Conservation (phyloP, 192 early-diverging fungal genomes). For the Umbelopsis vinacea region DNA sequence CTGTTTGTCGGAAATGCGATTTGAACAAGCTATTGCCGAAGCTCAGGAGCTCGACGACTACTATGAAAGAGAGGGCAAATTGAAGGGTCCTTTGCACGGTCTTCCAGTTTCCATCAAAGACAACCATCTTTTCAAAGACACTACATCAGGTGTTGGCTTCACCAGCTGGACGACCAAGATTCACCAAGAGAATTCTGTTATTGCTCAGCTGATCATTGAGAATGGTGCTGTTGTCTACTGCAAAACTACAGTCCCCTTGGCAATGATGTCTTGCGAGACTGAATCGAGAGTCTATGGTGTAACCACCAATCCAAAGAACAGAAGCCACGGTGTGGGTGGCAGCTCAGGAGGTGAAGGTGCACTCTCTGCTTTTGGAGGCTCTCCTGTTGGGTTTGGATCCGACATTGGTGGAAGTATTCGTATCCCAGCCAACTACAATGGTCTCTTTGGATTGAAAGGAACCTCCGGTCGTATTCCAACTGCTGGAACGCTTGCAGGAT, state of each 20-base stretch:
- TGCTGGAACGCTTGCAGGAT: neutral
- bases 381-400: conserved; percentile 13
- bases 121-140: conserved; percentile 1
- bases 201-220: neutral
- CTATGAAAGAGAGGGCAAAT: conserved; percentile 6
- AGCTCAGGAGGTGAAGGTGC: conserved; percentile 19
- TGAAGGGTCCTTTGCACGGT: conserved; percentile 17
- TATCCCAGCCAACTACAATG: conserved; percentile 8
- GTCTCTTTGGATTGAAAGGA: neutral
- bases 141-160: neutral
- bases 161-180: neutral
- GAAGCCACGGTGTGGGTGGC: neutral
- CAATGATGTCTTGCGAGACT: conserved; percentile 5
- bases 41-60: neutral
- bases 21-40: neutral
- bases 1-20: conserved; percentile 1
- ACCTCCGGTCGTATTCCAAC: conserved; percentile 10
- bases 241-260: conserved; percentile 1
- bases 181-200: neutral
- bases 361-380: conserved; percentile 2
- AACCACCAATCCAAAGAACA: conserved; percentile 8
- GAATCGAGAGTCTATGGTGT: neutral
- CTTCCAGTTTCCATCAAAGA: conserved; percentile 12
- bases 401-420: conserved; percentile 19
- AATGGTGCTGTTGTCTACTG: conserved; percentile 6